These are phyloP conservation scores for Tieghemostelium lacteum DNA, from an alignment of 78 protist species.

Conservation along the genomic window DNA sequence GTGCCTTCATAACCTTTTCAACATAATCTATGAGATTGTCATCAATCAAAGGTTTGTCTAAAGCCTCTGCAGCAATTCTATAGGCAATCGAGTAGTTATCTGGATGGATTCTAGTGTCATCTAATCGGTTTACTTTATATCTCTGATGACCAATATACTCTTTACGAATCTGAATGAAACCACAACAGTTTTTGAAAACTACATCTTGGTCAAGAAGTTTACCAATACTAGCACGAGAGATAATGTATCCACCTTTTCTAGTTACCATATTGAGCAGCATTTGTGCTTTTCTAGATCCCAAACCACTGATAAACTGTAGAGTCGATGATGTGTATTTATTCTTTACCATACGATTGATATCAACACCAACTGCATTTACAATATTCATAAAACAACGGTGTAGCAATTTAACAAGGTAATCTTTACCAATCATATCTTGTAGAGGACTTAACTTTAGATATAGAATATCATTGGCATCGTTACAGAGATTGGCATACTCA, in stretches of 20 bases:
- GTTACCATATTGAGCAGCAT: constrained; percentile 26
- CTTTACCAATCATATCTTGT: constrained; percentile 78
- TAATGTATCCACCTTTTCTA: constrained; percentile 38
- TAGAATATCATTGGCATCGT: constrained; percentile 33
- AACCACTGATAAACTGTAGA: constrained; percentile 70
- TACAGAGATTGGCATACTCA: constrained; percentile 63
- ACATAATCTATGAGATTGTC: constrained; percentile 15
- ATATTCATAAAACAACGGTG: constrained; percentile 69
- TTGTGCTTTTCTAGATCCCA: constrained; percentile 77
- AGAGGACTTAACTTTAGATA: constrained; percentile 69
- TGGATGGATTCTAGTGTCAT: constrained; percentile 79
- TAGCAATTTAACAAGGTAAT: constrained; percentile 43
- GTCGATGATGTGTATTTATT: constrained; percentile 42
- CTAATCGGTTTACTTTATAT: constrained; percentile 11
- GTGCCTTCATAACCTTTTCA: constrained; percentile 27
- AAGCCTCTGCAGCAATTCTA: constrained; percentile 70
- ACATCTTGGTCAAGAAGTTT: constrained; percentile 35
- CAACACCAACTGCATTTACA: constrained; percentile 79
- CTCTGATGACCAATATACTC: background rate
- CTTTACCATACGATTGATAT: constrained; percentile 53
- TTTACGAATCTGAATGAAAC: constrained; percentile 67
- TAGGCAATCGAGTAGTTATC: constrained; percentile 29
- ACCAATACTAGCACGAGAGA: constrained; percentile 12
- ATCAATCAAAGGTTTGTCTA: constrained; percentile 26
- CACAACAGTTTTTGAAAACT: constrained; percentile 75